Evolutionary conservation across 768 basidiomycete species (phyloP).

Genomic region (Lactifluus piperatus): DNA sequence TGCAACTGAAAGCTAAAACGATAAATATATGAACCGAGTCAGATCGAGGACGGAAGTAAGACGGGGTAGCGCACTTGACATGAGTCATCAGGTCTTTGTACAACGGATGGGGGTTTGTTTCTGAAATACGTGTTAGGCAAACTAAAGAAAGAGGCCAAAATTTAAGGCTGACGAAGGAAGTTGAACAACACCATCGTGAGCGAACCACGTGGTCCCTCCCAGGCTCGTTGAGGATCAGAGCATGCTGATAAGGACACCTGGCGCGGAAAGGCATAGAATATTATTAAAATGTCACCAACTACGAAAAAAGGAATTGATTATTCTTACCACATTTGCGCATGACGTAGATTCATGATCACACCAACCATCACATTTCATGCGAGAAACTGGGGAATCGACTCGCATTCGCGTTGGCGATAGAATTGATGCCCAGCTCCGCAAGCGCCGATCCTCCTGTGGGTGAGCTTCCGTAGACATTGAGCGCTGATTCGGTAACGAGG

Average conservation of each 20-base stretch:
- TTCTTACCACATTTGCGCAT: conserved; percentile 5
- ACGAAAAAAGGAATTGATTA: neutral
- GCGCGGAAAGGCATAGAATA: neutral
- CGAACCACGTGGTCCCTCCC: conserved; percentile 20
- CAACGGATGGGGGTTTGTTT: neutral
- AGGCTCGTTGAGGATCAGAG: conserved; percentile 20
- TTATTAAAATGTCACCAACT: neutral
- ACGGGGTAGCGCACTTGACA: conserved; percentile 7
- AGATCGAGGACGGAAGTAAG: neutral
- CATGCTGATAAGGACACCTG: conserved; percentile 21
- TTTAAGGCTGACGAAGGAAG: neutral
- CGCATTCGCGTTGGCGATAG: neutral
- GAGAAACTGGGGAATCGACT: conserved; percentile 15
- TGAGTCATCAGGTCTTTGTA: conserved; percentile 6
- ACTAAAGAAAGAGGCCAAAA: neutral
- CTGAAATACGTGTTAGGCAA: neutral
- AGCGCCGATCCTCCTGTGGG: neutral
- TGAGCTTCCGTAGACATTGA: neutral
- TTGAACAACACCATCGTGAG: conserved; percentile 15
- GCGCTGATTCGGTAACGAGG: neutral
- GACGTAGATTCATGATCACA: neutral
- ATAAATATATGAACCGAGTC: neutral
- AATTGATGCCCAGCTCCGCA: neutral
- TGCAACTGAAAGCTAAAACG: conserved; percentile 6
- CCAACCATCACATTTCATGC: conserved; percentile 19